Evolutionary conservation across 1,139 yeast genomes (phyloP), one percentile per base, ranked within the genome.

Genomic region (Groenewaldozyma sp.): DNA sequence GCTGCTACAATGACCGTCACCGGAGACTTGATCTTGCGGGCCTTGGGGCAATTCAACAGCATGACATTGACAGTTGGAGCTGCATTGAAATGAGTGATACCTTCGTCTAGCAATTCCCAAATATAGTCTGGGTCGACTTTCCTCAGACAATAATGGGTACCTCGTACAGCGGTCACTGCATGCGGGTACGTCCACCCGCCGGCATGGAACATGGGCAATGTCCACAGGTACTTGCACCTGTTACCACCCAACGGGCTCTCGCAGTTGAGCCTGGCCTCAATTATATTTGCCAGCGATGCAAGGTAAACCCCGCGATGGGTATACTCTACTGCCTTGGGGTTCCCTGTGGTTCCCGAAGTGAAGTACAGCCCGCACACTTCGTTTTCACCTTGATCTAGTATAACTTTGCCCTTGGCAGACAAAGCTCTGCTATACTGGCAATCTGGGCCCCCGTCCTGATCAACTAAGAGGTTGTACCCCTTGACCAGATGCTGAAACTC

Each of bases 321-420:
- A 54, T 78, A 69, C 39, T 74, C 76, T 5, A 79, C 88, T 26
- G 86, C 91, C 56, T 81, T 81, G 14, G 91, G 88, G 38, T 66
- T 59, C n/a, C 87, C 87, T 2, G 88, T 79, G 21, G 88, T 78
- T 24, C 91, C 88, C 3, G 83, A 74, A 3, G 93, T 82, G 61
- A 79, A 82, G 41, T 55, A 60, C 18, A 62, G 52, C 4, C 62
- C 62, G 24, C 60, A 35, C 11, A 55, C 38, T 9, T 49, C 45
- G 39, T 58, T 48, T 38, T 62, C 67, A 9, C 34, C 41, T 3
- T 28, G 28, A 9, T 55, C 56, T n/a, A n/a, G n/a, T n/a, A n/a
- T n/a, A 19, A 34, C 31, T 11, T 34, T 34, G 31, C 35, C 39
- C 10, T 64, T 62, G 40, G 54, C 50, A 7, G 43, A 43, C 14